Evolutionary conservation across 2,329 filamentous ascomycete species (phyloP).

Genomic region (Ciborinia camelliae): DNA sequence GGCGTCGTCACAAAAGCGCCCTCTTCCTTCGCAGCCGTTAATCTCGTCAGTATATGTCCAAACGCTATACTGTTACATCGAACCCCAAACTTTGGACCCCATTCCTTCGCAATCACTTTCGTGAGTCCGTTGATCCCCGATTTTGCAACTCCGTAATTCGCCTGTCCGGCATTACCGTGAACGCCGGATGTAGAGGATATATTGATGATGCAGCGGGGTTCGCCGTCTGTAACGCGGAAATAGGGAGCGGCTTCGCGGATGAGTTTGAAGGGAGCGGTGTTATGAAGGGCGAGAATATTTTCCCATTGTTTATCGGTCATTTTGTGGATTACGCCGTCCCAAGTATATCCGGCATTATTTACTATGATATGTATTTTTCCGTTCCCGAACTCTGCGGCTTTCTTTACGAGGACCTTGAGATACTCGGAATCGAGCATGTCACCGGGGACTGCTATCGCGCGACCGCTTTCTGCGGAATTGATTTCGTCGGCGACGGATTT

Average conservation of each 20-base stretch:
- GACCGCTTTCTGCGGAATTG: constrained; percentile 54
- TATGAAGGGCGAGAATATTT: constrained; percentile 79
- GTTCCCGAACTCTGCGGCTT: constrained; percentile 73
- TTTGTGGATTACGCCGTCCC: constrained; percentile 91
- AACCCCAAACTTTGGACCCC: constrained; percentile 81
- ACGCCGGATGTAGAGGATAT: constrained; percentile 79
- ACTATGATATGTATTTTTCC: constrained; percentile 91
- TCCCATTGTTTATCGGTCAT: constrained; percentile 92
- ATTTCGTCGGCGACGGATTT: constrained; percentile 66
- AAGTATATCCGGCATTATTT: constrained; percentile 90
- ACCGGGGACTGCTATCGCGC: constrained; percentile 70
- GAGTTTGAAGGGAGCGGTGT: constrained; percentile 81
- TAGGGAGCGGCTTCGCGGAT: constrained; percentile 77
- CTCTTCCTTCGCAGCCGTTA: constrained; percentile 81
- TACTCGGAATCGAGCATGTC: constrained; percentile 73
- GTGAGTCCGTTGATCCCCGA: constrained; percentile 78
- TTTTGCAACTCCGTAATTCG: constrained; percentile 84
- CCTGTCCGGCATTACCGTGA: constrained; percentile 86
- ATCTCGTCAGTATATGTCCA: constrained; percentile 72
- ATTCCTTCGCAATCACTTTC: constrained; percentile 89
- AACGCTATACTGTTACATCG: constrained; percentile 82
- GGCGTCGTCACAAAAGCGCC: constrained; percentile 76
- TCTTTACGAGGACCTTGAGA: constrained; percentile 67
- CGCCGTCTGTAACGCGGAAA: constrained; percentile 82
- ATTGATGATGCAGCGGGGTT: constrained; percentile 75